Evolutionary conservation across 306 rosid species (phyloP).

Genomic region (Abrus pulchellus): DNA sequence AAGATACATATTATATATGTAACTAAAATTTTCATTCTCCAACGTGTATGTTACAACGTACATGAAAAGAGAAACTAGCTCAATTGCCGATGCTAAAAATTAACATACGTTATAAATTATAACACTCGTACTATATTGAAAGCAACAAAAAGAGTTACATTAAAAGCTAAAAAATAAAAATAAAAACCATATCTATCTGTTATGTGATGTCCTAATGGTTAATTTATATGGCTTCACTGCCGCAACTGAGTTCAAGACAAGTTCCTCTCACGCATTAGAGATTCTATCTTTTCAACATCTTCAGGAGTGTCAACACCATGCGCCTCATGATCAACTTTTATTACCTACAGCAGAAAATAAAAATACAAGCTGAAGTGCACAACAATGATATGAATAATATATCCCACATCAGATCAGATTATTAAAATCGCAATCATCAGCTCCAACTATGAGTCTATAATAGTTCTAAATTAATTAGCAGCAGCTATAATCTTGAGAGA

Average conservation of each 20-base stretch:
- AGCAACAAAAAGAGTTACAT: conserved; percentile 20
- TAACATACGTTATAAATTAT: conserved; percentile 18
- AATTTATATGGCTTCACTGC: conserved; percentile 16
- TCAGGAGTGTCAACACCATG: conserved; percentile 95
- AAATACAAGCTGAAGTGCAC: neutral
- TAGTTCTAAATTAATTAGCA: neutral
- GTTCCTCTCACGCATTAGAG: conserved; percentile 79
- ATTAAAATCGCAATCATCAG: conserved; percentile 1
- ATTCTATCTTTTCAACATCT: conserved; percentile 88
- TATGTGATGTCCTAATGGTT: conserved; percentile 5
- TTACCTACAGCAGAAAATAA: conserved; percentile 66
- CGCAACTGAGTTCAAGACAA: conserved; percentile 55
- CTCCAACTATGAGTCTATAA: neutral
- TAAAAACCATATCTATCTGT: neutral
- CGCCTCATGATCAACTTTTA: conserved; percentile 92
- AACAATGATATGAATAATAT: conserved; percentile 23
- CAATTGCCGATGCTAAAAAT: neutral
- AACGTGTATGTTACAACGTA: neutral
- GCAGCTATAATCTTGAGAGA: neutral
- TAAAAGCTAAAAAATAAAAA: neutral
- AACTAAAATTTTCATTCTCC: neutral
- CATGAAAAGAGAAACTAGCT: neutral
- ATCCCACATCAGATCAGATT: neutral
- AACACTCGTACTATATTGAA: neutral
- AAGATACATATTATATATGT: neutral